Conservation (phyloP, 1,284 basidiomycete genomes). For the Nidula niveotomentosa region DNA sequence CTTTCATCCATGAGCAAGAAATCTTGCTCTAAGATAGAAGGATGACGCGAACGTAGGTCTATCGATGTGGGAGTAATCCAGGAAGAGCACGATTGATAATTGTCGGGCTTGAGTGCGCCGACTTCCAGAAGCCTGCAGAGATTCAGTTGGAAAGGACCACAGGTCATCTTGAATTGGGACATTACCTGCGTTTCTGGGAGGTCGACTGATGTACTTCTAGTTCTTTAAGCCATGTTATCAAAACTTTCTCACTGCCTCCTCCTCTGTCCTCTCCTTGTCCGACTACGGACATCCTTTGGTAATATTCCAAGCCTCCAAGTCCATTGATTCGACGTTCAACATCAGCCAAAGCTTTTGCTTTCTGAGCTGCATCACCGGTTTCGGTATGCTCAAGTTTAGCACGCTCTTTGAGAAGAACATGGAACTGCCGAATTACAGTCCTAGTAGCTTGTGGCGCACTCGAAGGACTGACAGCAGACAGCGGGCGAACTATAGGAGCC, state of each 20-base stretch:
- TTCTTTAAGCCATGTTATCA: constrained; percentile 74
- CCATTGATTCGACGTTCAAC: constrained; percentile 61
- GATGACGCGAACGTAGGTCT: constrained; percentile 80
- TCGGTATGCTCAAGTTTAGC: constrained; percentile 39
- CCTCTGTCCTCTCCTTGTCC: constrained; percentile 82
- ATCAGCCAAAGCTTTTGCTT: constrained; percentile 36
- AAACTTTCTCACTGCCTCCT: constrained; percentile 80
- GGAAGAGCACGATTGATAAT: constrained; percentile 60
- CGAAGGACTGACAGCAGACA: constrained; percentile 7
- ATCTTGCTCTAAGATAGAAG: constrained; percentile 78
- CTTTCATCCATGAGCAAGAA: constrained; percentile 63
- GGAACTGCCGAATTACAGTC: constrained; percentile 66
- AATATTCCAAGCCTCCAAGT: constrained; percentile 75
- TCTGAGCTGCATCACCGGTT: constrained; percentile 11
- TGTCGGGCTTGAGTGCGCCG: constrained; percentile 82
- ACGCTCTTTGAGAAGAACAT: constrained; percentile 64
- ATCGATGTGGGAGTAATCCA: constrained; percentile 80
- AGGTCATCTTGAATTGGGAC: constrained; percentile 8
- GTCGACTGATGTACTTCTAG: constrained; percentile 32
- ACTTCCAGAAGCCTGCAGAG: constrained; percentile 75
- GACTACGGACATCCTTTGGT: constrained; percentile 79
- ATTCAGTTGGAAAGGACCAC: not conserved
- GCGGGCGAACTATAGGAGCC: no score
- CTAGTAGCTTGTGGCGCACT: constrained; percentile 52
- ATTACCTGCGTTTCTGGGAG: constrained; percentile 39